Base-by-base conservation (phyloP, 2,329 filamentous ascomycete genomes). In the Aspergillus carbonarius region DNA sequence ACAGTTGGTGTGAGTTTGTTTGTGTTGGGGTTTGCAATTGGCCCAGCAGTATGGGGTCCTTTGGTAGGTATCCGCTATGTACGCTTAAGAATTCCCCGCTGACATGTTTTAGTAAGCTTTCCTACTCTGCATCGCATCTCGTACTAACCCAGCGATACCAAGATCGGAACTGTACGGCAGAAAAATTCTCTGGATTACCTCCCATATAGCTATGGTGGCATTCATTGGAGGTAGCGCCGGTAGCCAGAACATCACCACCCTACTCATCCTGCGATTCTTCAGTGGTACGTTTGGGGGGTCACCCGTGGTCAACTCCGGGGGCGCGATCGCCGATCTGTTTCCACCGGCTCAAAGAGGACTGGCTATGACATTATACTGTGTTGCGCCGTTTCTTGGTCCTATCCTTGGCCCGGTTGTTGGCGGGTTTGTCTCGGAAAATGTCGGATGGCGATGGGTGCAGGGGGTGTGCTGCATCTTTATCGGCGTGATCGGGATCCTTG, bases 221-320 rank as follows among this genome's bases (percentile, higher is more conserved):
- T 51, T 51, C 17, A 37, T 13, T 18, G 34, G 17, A n/a, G 48
- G 48, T 10, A 9, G 10, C 10, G 48, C 32, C 0, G 48, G 30
- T 2, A 76, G 82, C 0, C 75, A 82, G 52, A 85, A 82, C 62
- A 85, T 88, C 58, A 76, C 77, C 44, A 83, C 83, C 0, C 76
- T 91, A 5, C 73, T 90, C 37, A 80, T 88, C 15, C 76, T 89
- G 18, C 83, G 88, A 39, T 89, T 90, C 76, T 83, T 90, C 55
- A 83, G 83, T 6, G 85, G 85, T 23, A 74, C 82, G 9, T 87
- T 87, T 66, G 85, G 85, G 2, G 83, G 83, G 1, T 84, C 83
- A 5, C 82, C 85, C 1, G 75, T 87, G 63, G 86, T 83, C 17
- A 87, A 87, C 68, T 81, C 81, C 6, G 84, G 84, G 1, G 85